Evolutionary conservation across 108 stramenopile species (phyloP).

Genomic region (Nitzschia palea): DNA sequence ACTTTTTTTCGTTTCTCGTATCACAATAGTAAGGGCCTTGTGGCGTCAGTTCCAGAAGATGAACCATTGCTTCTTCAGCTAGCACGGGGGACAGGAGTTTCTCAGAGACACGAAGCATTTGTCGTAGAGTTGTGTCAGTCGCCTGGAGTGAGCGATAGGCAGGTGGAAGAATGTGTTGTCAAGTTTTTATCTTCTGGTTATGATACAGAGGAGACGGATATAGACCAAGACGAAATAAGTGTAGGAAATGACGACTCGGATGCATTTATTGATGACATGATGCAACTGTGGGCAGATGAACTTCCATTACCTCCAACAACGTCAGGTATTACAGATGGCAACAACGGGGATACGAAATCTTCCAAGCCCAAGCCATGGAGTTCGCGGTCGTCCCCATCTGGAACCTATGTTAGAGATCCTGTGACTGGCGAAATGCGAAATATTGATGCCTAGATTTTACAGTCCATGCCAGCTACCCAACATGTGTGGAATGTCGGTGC

Average conservation of each 20-base stretch:
- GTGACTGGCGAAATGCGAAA: constrained; percentile 75
- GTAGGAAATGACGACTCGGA: constrained; percentile 24
- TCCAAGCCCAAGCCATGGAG: constrained; percentile 64
- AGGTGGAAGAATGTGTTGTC: constrained; percentile 46
- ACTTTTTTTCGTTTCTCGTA: neutral
- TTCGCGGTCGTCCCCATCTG: constrained; percentile 68
- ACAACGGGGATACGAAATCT: neutral
- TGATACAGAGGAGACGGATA: constrained; percentile 11
- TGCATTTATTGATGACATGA: constrained; percentile 54
- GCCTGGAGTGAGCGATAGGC: constrained; percentile 22
- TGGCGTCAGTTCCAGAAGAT: constrained; percentile 44
- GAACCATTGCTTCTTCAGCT: constrained; percentile 45
- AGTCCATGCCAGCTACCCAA: too few species aligned
- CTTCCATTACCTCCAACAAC: constrained; percentile 31
- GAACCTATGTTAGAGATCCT: constrained; percentile 80
- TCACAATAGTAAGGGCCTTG: constrained; percentile 36
- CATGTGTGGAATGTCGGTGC: too few species aligned
- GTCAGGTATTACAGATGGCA: constrained; percentile 8
- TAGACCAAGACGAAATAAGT: constrained; percentile 7
- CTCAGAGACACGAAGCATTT: constrained; percentile 65
- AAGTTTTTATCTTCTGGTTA: constrained; percentile 23
- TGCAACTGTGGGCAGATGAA: constrained; percentile 59
- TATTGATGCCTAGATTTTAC: constrained; percentile 62
- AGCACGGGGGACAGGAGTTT: constrained; percentile 53
- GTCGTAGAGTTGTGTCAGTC: constrained; percentile 68